A percentile compares a stretch with the other conserved stretches of the same genome.
phyloP scores from a whole-genome alignment of 805 yeast genomes.

The Babjeviella inositovora region DNA sequence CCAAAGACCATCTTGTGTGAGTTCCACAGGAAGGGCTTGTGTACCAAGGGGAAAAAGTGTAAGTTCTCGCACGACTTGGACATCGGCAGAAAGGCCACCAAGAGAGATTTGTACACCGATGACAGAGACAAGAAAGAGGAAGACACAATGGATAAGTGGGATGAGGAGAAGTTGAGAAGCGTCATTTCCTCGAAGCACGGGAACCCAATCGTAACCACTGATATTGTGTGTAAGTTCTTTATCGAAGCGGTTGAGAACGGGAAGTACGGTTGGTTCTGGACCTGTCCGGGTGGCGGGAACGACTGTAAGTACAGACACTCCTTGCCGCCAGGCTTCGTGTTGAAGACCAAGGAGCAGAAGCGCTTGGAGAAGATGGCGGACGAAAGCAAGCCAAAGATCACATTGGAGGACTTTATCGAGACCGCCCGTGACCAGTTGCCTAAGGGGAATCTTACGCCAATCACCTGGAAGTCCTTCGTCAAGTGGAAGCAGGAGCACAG shows the following conservation, averaged over 20 bases:
- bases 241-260: slow-evolving; percentile 95
- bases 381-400: slow-evolving; percentile 76
- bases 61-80: slow-evolving; percentile 84
- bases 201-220: slow-evolving; percentile 86
- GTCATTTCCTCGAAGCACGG: slow-evolving; percentile 91
- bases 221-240: slow-evolving; percentile 83
- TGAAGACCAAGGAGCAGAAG: slow-evolving; percentile 94
- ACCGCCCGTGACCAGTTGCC: slow-evolving; percentile 82
- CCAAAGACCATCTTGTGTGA: slow-evolving; percentile 90
- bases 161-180: slow-evolving; percentile 80
- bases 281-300: slow-evolving; percentile 87
- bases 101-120: slow-evolving; percentile 88
- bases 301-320: slow-evolving; percentile 92
- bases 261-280: slow-evolving; percentile 99
- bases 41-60: slow-evolving; percentile 77
- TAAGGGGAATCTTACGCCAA: slow-evolving; percentile 63
- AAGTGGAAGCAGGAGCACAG: slow-evolving; percentile 70
- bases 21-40: slow-evolving; percentile 71
- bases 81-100: slow-evolving; percentile 75
- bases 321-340: slow-evolving; percentile 89
- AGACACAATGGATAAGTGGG: slow-evolving; percentile 95
- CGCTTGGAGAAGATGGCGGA: slow-evolving; percentile 74
- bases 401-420: slow-evolving; percentile 91
- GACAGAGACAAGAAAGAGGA: slow-evolving; percentile 40
- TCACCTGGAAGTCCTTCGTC: slow-evolving; percentile 64